Base-by-base conservation (phyloP, 495 filamentous ascomycete genomes). In the Ramalina intermedia region DNA sequence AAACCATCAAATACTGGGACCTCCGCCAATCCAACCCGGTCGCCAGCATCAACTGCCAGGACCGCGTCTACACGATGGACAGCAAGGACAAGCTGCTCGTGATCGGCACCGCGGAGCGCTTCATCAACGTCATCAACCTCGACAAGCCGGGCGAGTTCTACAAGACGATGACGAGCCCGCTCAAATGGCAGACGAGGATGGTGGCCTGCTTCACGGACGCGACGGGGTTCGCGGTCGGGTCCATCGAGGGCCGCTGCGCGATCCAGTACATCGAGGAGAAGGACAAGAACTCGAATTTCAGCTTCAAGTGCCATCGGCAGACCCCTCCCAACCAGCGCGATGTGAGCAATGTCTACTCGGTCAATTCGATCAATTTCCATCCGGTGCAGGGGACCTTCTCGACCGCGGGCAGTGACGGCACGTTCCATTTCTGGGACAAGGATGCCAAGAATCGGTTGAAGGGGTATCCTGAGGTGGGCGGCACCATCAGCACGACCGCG, bases 1-100 rank as follows among this genome's bases (percentile, higher is more conserved):
- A 91, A 70, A 91, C 80, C 1, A 69, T 96, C 64, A 94, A 91
- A 63, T 94, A 90, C 68, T 96, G 90, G 90, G 90, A 96, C 62
- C 63, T 94, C 43, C 80, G 87, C 16, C 70, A 75, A 52, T 63
- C 68, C 35, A 70, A 63, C 12, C 76, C 86, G 11, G 77, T 83
- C 43, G 84, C 73, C 6, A 68, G 68, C 7, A 55, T 95, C 3
- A 65, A 75, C 18, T 81, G 80, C 52, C 80, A 82, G 51, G 87
- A 96, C 55, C 79, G 88, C 43, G 74, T 94, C 41, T 96, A 94
- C 69, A 76, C 79, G 27, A 83, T 96, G 76, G 87, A 94, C 63
- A 79, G 85, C 16, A 76, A 80, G 56, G 76, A 84, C 57, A 76
- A 81, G 49, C 67, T 93, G 27, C 75, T 96, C 39, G 86, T 88